phyloP scores from a whole-genome alignment of 306 rosid genomes.

The Senna siamea region DNA sequence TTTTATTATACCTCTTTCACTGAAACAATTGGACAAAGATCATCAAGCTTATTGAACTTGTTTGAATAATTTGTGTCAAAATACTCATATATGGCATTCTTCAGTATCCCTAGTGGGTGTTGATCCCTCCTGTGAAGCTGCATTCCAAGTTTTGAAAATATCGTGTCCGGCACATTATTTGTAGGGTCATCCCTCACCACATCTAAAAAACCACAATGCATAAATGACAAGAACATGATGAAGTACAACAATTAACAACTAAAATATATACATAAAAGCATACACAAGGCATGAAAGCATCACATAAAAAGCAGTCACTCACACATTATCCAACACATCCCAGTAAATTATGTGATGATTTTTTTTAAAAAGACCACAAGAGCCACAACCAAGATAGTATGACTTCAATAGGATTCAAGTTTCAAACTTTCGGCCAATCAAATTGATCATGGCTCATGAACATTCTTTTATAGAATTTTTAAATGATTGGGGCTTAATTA shows the following conservation, averaged over 20 bases:
- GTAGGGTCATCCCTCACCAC: conserved; percentile 91
- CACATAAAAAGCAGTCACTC: conserved; percentile 22
- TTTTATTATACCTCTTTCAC: conserved; percentile 66
- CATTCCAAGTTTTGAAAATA: conserved; percentile 86
- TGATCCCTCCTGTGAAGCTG: conserved; percentile 91
- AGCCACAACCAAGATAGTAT: conserved; percentile 15
- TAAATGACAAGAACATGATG: conserved; percentile 7
- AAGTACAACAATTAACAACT: conserved; percentile 14
- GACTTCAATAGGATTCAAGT: conserved; percentile 28
- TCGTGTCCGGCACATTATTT: conserved; percentile 88
- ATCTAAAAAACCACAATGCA: conserved; percentile 56
- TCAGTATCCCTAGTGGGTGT: conserved; percentile 89
- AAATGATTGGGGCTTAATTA: background rate
- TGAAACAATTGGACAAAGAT: conserved; percentile 80
- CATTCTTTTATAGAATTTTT: conserved; percentile 9
- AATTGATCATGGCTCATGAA: conserved; percentile 8
- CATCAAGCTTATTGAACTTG: conserved; percentile 83
- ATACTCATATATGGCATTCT: conserved; percentile 81
- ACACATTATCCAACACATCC: background rate
- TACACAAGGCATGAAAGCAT: conserved; percentile 4
- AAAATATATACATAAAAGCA: conserved; percentile 2
- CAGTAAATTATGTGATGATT: background rate
- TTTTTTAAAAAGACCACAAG: background rate
- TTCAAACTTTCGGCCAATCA: background rate
- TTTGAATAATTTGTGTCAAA: conserved; percentile 75